These are phyloP conservation scores for Cotoneaster glaucophyllus DNA, from an alignment of 306 rosid genomes.

Conservation along the genomic window DNA sequence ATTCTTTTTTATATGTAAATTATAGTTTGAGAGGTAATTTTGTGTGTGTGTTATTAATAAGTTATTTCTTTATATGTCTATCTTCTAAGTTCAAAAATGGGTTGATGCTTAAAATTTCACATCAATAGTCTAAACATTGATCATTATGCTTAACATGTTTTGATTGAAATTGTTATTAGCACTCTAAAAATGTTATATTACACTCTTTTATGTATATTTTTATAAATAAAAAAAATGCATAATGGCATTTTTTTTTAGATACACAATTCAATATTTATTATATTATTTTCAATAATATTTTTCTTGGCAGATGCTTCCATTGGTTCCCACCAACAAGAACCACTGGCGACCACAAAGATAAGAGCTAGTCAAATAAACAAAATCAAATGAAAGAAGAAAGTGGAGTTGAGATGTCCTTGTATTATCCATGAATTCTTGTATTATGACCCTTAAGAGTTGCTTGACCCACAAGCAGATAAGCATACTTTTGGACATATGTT, in stretches of 20 bases:
- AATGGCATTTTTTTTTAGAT: too few relatives aligned
- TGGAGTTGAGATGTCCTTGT: neutral
- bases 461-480: constrained; percentile 23
- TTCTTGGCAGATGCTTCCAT: neutral
- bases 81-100: neutral
- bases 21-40: neutral
- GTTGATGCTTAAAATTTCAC: neutral
- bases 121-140: neutral
- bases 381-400: neutral
- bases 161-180: neutral
- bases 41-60: too few relatives aligned
- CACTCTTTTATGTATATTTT: too few relatives aligned
- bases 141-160: neutral
- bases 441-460: constrained; percentile 12
- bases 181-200: too few relatives aligned
- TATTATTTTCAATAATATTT: neutral
- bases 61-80: neutral
- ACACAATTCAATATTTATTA: neutral
- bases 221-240: too few relatives aligned
- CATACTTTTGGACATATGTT: constrained; percentile 23
- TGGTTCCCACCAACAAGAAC: neutral
- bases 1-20: too few relatives aligned
- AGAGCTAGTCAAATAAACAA: neutral
- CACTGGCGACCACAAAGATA: neutral
- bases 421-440: neutral